Evolutionary conservation across 1,284 basidiomycete species (phyloP), one percentile per base, ranked within the genome.

Genomic region (Cryptococcus hybrid): DNA sequence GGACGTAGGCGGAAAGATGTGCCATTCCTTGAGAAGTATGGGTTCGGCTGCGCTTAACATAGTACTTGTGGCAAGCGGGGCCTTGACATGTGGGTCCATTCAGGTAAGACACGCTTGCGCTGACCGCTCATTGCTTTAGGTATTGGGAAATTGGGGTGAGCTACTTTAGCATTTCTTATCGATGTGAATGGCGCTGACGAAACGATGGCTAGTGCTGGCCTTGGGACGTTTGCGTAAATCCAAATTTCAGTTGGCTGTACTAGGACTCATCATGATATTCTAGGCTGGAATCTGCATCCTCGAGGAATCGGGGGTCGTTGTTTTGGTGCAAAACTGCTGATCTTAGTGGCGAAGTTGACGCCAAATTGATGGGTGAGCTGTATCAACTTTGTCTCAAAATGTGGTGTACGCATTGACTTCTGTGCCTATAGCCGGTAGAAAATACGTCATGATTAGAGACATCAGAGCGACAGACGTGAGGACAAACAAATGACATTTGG

Each of bases 231-330:
- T 90, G 88, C 66, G 90, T 85, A 65, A 72, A 83, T 79, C 36
- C n/a, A 30, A 47, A 9, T 8, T 35, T 44, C n/a, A 44, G 3
- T 12, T 44, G 9, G 13, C 8, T 18, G n/a, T 9, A 15, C 7
- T 44, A 44, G 3, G n/a, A 1, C n/a, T 24, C 24, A 24, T 15
- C 43, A 5, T n/a, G 9, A 9, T 12, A 12, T n/a, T 30, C 30
- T 58, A 73, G 81, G 87, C 95, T 0, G 94, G 93, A 0, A 86
- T 91, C n/a, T 87, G 94, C 61, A 94, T 99, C 63, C 89, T 90
- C 0, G 83, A 90, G 61, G 95, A 97, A 75, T 90, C 0, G 92
- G 92, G 5, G 85, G 88, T 30, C 80, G 87, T 24, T 84, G 89
- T 37, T 87, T 86, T 34, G 90, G 90, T 43, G 84, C 85, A 37